Evolutionary conservation across 75 land plant genomes (phyloP).

Genomic region (Cunninghamia lanceolata): DNA sequence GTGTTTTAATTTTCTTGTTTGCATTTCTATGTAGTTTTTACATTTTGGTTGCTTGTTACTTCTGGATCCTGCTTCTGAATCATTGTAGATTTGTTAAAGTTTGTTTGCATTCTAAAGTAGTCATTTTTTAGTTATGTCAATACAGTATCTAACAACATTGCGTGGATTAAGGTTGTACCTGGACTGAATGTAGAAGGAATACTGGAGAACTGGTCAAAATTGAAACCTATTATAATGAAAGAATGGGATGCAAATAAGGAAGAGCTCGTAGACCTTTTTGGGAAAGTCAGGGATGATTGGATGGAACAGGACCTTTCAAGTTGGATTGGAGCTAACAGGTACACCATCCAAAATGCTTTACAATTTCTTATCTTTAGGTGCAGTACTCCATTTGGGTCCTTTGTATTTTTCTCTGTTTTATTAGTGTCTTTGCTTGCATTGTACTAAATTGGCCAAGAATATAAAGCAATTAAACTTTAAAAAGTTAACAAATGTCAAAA

Average conservation of each 20-base stretch:
- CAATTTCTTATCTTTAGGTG: not conserved
- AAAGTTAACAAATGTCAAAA: too few relatives aligned
- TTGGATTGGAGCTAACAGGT: conserved; percentile 98
- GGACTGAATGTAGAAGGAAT: conserved; percentile 78
- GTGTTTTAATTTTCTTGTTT: conserved; percentile 5
- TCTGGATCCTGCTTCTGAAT: conserved; percentile 9
- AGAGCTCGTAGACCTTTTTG: conserved; percentile 82
- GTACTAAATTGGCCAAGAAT: not conserved
- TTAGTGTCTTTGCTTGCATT: not conserved
- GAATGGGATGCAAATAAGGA: conserved; percentile 86
- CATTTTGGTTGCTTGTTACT: not conserved
- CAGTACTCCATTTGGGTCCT: not conserved
- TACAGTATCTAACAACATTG: conserved; percentile 4
- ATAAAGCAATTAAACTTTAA: not conserved
- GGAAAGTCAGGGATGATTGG: conserved; percentile 95
- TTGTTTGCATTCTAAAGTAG: not conserved
- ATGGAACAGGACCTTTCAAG: conserved; percentile 69
- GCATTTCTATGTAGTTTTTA: not conserved
- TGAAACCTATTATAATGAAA: conserved; percentile 82
- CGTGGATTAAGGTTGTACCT: conserved; percentile 57
- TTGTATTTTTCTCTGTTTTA: not conserved
- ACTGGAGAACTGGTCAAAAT: conserved; percentile 70
- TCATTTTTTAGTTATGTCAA: not conserved
- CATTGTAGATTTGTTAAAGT: not conserved
- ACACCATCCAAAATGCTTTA: not conserved